Evolutionary conservation across 139 green algal species (phyloP), one percentile per base, ranked within the genome.

Genomic region (Trebouxia sp.): DNA sequence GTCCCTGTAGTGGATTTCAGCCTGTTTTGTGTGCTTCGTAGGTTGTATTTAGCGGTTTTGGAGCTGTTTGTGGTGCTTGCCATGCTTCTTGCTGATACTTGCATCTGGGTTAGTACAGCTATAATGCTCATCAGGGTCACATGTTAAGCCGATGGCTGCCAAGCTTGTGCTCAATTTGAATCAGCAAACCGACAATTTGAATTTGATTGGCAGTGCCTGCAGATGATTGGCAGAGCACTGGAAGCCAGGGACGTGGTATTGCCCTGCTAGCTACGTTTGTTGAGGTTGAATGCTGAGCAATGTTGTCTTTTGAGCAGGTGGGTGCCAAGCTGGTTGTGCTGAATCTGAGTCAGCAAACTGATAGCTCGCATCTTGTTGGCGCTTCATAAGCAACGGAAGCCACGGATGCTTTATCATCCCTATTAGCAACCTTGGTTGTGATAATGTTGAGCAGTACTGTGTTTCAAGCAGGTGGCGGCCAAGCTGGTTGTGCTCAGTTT

Each of bases 291-390:
- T n/a, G n/a, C n/a, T n/a, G n/a, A n/a, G n/a, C n/a, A n/a, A n/a
- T n/a, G n/a, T n/a, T n/a, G n/a, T n/a, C 22, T 45, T 1, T 72
- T 28, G 28, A 42, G 28, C 58, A 72, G 62, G 32, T 45, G 11
- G 62, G 62, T 43, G 62, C 62, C 1, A 72, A 87, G 41, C 86
- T 99, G 76, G 90, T 96, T 45, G 94, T 96, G 3, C 90, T 99
- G 76, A 99, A 99, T 88, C 86, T 99, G 87, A 98, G 90, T 80
- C 94, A 98, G 88, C 97, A 99, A 89, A 98, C 91, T 0, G 97
- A 99, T 88, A 92, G 85, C 65, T 88, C 87, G 17, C 97, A 99
- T 84, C 90, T 99, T 75, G 84, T 99, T 78, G 97, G 97, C 1
- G 97, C 97, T 38, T 99, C 97, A 88, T 94, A 94, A 66, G 96